A percentile compares a stretch with the other conserved stretches of the same genome.
phyloP scores from a whole-genome alignment of 1,284 basidiomycete genomes.

The Cutaneotrichosporon arboriforme region DNA sequence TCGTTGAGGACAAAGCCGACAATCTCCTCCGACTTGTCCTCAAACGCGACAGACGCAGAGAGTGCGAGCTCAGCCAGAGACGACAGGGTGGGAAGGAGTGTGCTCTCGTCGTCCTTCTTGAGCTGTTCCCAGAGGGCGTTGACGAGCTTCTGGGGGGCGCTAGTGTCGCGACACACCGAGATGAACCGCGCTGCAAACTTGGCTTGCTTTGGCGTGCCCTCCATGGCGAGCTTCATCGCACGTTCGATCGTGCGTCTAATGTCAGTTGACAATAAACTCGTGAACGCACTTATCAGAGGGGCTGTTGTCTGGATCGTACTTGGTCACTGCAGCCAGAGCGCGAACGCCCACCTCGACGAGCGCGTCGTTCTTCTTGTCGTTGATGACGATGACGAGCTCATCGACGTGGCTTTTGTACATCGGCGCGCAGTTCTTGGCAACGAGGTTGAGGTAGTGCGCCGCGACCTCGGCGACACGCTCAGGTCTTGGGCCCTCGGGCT shows the following conservation, averaged over 20 bases:
- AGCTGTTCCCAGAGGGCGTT: slow-evolving; percentile 54
- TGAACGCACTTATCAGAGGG: slow-evolving; percentile 62
- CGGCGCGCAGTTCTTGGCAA: slow-evolving; percentile 73
- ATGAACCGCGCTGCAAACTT: slow-evolving; percentile 83
- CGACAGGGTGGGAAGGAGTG: slow-evolving; percentile 62
- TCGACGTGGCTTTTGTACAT: slow-evolving; percentile 68
- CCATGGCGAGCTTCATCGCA: slow-evolving; percentile 58
- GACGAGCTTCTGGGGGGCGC: slow-evolving; percentile 57
- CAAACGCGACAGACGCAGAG: slow-evolving; percentile 65
- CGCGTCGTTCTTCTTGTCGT: slow-evolving; percentile 58
- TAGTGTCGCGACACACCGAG: slow-evolving; percentile 56
- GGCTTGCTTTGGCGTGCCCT: slow-evolving; percentile 63
- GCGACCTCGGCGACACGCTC: slow-evolving; percentile 27
- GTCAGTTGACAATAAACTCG: not conserved
- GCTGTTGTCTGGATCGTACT: slow-evolving; percentile 56
- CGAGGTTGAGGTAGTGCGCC: slow-evolving; percentile 49
- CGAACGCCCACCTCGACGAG: slow-evolving; percentile 67
- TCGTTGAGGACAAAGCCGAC: slow-evolving; percentile 67
- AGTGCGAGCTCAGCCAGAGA: slow-evolving; percentile 71
- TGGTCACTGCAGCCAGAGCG: slow-evolving; percentile 64
- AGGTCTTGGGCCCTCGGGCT: slow-evolving; percentile 10
- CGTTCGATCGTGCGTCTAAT: slow-evolving; percentile 55
- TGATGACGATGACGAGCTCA: slow-evolving; percentile 66
- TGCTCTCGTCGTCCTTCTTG: slow-evolving; percentile 52
- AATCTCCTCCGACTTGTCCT: slow-evolving; percentile 67